These are phyloP conservation scores for Sarcocystis neurona DNA, from an alignment of 169 alveolate genomes.

Conservation along the genomic window DNA sequence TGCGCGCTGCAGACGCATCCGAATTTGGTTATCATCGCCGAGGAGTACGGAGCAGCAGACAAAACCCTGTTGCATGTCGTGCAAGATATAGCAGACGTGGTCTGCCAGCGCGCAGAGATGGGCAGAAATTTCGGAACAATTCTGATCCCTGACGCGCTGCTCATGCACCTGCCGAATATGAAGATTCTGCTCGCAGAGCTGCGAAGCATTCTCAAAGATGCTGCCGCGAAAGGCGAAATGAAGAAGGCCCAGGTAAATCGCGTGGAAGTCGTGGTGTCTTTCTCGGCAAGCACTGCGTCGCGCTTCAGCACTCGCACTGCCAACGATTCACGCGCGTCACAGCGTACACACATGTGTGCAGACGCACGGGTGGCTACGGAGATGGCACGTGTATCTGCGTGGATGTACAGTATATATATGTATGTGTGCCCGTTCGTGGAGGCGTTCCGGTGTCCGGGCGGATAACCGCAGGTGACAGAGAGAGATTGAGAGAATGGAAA, in stretches of 20 bases:
- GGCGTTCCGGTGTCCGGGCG: too few relatives aligned
- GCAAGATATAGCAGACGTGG: constrained; percentile 92
- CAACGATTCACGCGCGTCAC: background rate
- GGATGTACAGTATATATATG: too few relatives aligned
- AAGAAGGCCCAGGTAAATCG: constrained; percentile 47
- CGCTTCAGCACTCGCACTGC: background rate
- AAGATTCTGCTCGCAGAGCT: constrained; percentile 74
- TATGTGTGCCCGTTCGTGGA: too few relatives aligned
- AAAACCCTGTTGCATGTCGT: constrained; percentile 93
- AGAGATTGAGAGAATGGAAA: too few relatives aligned
- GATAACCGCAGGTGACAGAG: too few relatives aligned
- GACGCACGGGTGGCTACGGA: too few relatives aligned
- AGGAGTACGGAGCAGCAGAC: constrained; percentile 93
- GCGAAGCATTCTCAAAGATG: constrained; percentile 57
- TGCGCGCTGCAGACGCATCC: constrained; percentile 97
- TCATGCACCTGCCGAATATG: constrained; percentile 91
- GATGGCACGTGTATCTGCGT: too few relatives aligned
- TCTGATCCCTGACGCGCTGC: constrained; percentile 96
- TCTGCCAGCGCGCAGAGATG: constrained; percentile 90
- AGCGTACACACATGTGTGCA: background rate
- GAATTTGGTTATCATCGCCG: constrained; percentile 94
- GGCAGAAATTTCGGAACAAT: constrained; percentile 96
- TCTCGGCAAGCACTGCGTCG: background rate
- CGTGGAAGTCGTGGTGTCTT: background rate
- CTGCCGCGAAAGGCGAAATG: constrained; percentile 52